A percentile compares a stretch with the other conserved stretches of the same genome.
Conservation (phyloP, 306 rosid species). For the Castanea crenata region DNA sequence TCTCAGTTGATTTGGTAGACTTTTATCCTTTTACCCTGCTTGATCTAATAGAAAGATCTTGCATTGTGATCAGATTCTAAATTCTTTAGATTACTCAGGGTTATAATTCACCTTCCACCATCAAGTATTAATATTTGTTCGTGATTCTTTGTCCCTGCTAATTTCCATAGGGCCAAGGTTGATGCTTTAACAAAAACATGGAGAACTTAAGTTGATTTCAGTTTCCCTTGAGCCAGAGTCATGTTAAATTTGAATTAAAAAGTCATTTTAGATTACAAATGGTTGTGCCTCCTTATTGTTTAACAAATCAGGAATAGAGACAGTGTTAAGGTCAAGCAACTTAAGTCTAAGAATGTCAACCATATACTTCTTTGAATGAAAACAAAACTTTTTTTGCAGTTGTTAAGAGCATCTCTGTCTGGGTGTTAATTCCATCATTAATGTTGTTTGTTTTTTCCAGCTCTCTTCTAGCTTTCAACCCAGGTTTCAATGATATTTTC, state of each 20-base stretch:
- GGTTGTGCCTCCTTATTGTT: background rate
- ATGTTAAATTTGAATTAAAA: background rate
- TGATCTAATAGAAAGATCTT: background rate
- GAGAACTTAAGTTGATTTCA: background rate
- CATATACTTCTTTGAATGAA: background rate
- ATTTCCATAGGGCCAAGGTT: background rate
- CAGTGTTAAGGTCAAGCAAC: background rate
- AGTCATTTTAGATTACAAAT: background rate
- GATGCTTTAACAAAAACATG: background rate
- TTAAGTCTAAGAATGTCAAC: background rate
- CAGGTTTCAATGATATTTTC: background rate
- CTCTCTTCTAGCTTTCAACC: slow-evolving; percentile 11
- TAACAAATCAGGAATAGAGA: background rate
- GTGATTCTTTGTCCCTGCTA: background rate
- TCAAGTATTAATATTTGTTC: background rate
- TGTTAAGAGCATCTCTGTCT: background rate
- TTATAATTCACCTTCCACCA: background rate
- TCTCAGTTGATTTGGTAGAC: background rate
- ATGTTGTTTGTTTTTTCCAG: slow-evolving; percentile 13
- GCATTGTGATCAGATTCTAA: background rate
- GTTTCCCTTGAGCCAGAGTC: background rate
- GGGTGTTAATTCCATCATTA: background rate
- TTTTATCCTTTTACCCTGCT: no score
- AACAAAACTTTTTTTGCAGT: background rate
- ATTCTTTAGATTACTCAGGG: background rate